Conservation (phyloP, 768 basidiomycete species). For the Tulasnella sp. region DNA sequence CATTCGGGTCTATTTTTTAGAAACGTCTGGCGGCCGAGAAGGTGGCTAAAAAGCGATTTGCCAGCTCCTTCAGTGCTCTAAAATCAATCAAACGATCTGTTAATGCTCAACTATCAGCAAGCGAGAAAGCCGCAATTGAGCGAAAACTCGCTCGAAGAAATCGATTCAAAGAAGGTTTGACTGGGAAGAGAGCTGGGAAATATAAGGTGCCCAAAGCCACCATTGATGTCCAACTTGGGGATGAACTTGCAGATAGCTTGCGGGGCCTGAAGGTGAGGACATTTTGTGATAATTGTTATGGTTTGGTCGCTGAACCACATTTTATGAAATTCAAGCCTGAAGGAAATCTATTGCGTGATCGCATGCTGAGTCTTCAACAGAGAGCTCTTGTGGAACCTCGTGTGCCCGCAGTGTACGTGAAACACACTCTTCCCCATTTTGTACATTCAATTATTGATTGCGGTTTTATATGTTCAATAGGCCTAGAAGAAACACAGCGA, state of each 20-base stretch:
- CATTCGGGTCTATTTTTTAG: conserved; percentile 26
- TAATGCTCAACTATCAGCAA: conserved; percentile 29
- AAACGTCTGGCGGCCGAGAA: conserved; percentile 52
- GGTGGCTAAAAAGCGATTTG: conserved; percentile 45
- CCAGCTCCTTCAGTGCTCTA: conserved; percentile 43
- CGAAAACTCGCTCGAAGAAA: conserved; percentile 33
- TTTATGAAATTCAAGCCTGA: conserved; percentile 82
- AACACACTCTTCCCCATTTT: background rate
- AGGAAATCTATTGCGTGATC: conserved; percentile 84
- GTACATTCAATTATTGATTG: background rate
- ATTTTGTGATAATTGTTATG: background rate
- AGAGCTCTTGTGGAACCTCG: conserved; percentile 79
- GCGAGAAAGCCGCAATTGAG: conserved; percentile 27
- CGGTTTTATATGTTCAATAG: background rate
- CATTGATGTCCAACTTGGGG: conserved; percentile 79
- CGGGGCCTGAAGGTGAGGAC: conserved; percentile 59
- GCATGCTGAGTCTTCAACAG: conserved; percentile 78
- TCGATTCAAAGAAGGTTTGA: conserved; percentile 48
- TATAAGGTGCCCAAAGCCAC: conserved; percentile 54
- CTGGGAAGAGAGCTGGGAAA: conserved; percentile 66
- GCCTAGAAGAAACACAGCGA: conserved; percentile 19
- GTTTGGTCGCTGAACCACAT: background rate
- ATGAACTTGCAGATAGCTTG: conserved; percentile 76
- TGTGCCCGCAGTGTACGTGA: conserved; percentile 55
- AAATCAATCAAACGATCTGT: conserved; percentile 38